Evolutionary conservation across 2,329 filamentous ascomycete genomes (phyloP).

Genomic region (Penicillium oxalicum): DNA sequence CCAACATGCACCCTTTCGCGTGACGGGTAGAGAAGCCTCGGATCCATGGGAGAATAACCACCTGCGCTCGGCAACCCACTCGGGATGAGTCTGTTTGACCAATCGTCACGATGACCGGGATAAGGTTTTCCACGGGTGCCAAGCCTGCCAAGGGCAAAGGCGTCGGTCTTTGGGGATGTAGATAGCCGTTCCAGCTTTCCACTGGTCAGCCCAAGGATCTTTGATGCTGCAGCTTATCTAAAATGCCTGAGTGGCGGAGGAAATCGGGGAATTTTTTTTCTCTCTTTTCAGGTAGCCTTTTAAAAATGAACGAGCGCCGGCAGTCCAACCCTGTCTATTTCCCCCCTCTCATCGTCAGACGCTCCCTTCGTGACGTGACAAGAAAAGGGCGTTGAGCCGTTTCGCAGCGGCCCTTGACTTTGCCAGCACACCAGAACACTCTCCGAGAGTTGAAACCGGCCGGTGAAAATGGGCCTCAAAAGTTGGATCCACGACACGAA

Average conservation of each 20-base stretch:
- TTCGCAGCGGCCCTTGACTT: constrained; percentile 3
- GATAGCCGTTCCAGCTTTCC: constrained; percentile 1
- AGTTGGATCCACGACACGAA: constrained; percentile 25
- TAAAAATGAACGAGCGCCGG: too few relatives aligned
- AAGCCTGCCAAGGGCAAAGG: constrained; percentile 9
- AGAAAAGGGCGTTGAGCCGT: constrained; percentile 10
- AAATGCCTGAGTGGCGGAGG: constrained; percentile 12
- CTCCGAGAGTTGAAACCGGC: neutral
- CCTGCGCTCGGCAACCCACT: constrained; percentile 7
- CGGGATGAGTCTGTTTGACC: too few relatives aligned
- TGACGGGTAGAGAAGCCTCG: constrained; percentile 8
- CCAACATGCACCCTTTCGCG: neutral
- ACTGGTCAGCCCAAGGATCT: constrained; percentile 11
- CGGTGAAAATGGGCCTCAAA: constrained; percentile 11
- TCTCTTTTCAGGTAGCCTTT: neutral
- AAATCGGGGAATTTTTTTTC: constrained; percentile 5
- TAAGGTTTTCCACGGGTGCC: neutral
- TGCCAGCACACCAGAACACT: constrained; percentile 1
- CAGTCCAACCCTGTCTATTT: neutral
- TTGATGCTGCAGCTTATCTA: constrained; percentile 14
- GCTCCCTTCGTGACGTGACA: neutral
- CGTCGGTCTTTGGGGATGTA: constrained; percentile 1
- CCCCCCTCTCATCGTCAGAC: neutral
- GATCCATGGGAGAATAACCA: constrained; percentile 3
- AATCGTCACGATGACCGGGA: too few relatives aligned